Percentiles rank a stretch among this genome's conserved stretches.
Evolutionary conservation across 2,329 filamentous ascomycete genomes (phyloP).

Genomic region (Clonostachys rhizophaga): DNA sequence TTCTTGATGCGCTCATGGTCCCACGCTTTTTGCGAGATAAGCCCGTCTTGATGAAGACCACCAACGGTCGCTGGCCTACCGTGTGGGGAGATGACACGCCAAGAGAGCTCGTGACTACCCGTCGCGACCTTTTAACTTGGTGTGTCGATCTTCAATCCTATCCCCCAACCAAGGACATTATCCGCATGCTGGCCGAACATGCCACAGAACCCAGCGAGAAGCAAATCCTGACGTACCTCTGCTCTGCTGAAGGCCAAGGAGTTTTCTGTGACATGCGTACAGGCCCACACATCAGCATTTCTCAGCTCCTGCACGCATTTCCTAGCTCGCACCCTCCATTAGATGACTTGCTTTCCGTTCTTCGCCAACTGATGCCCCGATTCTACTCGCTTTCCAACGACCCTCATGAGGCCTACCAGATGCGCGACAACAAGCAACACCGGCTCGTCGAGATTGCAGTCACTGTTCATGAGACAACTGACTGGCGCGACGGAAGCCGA

Average conservation of each 20-base stretch:
- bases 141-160: conserved; percentile 92
- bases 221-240: conserved; percentile 82
- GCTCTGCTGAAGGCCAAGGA: conserved; percentile 84
- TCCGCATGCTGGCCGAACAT: conserved; percentile 82
- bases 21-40: conserved; percentile 82
- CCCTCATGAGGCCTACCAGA: conserved; percentile 70
- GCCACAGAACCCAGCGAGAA: conserved; percentile 76
- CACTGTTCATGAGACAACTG: conserved; percentile 79
- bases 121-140: conserved; percentile 91
- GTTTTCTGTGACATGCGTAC: conserved; percentile 93
- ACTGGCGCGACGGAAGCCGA: conserved; percentile 70
- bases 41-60: conserved; percentile 74
- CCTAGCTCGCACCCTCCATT: conserved; percentile 86
- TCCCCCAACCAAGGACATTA: conserved; percentile 80
- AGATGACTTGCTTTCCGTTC: conserved; percentile 71
- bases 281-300: conserved; percentile 77
- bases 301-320: conserved; percentile 86
- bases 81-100: conserved; percentile 93
- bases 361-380: conserved; percentile 89
- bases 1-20: conserved; percentile 77
- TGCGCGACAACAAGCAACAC: conserved; percentile 64
- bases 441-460: conserved; percentile 95
- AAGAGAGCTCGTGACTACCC: conserved; percentile 82
- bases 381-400: conserved; percentile 99
- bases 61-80: conserved; percentile 85